A percentile compares a stretch with the other conserved stretches of the same genome.
phyloP scores from a whole-genome alignment of 1,284 basidiomycete species.

The Fomitopsis betulina region DNA sequence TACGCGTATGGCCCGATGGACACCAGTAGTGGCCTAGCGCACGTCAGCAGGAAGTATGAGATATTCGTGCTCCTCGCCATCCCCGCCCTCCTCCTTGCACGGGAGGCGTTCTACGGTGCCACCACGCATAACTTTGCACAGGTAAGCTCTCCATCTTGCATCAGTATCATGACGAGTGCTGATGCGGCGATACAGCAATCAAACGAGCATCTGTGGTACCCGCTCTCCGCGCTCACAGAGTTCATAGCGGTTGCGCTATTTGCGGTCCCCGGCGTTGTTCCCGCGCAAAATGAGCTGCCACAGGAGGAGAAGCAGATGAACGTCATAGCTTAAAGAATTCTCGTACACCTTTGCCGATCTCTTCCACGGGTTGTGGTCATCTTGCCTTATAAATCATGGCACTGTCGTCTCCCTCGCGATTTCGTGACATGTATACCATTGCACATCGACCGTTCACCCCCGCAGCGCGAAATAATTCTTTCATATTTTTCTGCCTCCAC shows the following conservation, averaged over 20 bases:
- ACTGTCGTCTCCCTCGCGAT: background rate
- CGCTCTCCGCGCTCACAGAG: slow-evolving; percentile 40
- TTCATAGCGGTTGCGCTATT: slow-evolving; percentile 38
- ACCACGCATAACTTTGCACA: slow-evolving; percentile 34
- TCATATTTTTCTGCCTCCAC: too few species aligned
- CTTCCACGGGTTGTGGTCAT: too few species aligned
- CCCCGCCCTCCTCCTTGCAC: slow-evolving; percentile 34
- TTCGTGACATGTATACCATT: too few species aligned
- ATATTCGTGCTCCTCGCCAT: slow-evolving; percentile 33
- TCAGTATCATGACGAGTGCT: background rate
- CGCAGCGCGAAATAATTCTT: too few species aligned
- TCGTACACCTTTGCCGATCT: too few species aligned
- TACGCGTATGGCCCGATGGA: background rate
- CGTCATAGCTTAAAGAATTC: background rate
- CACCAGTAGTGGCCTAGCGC: background rate
- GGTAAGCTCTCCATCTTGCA: slow-evolving; percentile 18
- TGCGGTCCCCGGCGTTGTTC: slow-evolving; percentile 38
- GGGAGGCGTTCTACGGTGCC: slow-evolving; percentile 36
- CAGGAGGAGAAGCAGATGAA: slow-evolving; percentile 1
- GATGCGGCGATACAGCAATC: slow-evolving; percentile 19
- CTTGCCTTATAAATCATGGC: too few species aligned
- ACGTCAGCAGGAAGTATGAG: slow-evolving; percentile 30
- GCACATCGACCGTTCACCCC: too few species aligned
- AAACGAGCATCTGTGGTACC: slow-evolving; percentile 42
- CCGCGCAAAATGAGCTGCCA: slow-evolving; percentile 19